Conservation (phyloP, 176 grass and related monocot genomes). For the Chrysopogon serrulatus region DNA sequence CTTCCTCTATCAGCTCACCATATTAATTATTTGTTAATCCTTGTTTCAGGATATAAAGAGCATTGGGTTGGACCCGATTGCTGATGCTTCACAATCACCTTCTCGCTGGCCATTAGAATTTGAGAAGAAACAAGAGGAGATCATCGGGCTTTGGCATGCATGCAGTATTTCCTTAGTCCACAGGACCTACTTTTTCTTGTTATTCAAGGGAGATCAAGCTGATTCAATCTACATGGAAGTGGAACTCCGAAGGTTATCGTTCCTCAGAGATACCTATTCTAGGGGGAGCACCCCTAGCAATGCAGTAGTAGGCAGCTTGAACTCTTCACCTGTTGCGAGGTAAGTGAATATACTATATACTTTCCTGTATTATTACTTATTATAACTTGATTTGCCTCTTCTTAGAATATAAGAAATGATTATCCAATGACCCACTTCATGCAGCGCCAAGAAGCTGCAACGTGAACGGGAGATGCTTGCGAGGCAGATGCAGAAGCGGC, state of each 20-base stretch:
- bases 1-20: neutral
- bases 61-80: conserved; percentile 37
- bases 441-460: conserved; percentile 63
- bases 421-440: neutral
- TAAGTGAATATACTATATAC: neutral
- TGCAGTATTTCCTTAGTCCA: conserved; percentile 86
- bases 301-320: conserved; percentile 33
- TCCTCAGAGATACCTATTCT: conserved; percentile 59
- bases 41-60: conserved; percentile 46
- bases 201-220: conserved; percentile 89
- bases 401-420: neutral
- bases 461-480: conserved; percentile 82
- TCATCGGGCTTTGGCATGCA: conserved; percentile 79
- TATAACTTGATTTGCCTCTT: neutral
- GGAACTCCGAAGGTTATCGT: conserved; percentile 72
- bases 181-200: conserved; percentile 86
- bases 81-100: conserved; percentile 47
- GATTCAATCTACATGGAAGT: conserved; percentile 98
- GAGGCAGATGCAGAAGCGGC: conserved; percentile 68
- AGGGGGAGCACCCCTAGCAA: conserved; percentile 41
- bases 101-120: conserved; percentile 75
- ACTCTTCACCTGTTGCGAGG: conserved; percentile 53
- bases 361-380: neutral
- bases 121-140: conserved; percentile 74
- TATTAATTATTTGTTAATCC: neutral